Base-by-base conservation (phyloP, 1,284 basidiomycete species). In the Apiotrichum akiyoshidainum region DNA sequence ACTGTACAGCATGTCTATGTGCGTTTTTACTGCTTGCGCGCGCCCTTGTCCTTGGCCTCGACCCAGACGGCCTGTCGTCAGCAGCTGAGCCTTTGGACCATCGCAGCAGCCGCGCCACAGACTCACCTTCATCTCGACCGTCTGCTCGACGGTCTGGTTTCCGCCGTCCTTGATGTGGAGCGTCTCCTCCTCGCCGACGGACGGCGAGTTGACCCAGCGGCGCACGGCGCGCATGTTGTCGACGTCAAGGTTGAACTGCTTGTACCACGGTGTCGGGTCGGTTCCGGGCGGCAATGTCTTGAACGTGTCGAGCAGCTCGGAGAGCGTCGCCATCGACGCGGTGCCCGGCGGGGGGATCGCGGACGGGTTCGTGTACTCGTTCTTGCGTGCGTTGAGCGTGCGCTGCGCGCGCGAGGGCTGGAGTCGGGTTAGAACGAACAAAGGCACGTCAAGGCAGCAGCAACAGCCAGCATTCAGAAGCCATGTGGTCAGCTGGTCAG, bases 171-270 rank as follows among this genome's bases (percentile, higher is more conserved):
- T 81, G 31, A 83, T 79, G 19, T 76, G 79, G 63, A 81, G 80
- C 46, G 80, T 77, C 37, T 82, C 81, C 3, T 78, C 78, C 45
- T 81, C 81, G 41, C 83, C 81, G 9, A 88, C 80, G 69, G 85
- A 89, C 5, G 88, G 87, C 56, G 84, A 87, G 71, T 83, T 91
- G 65, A 92, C 83, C 74, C 82, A 84, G 50, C 80, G 77, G 34
- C 84, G 79, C 31, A 93, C 67, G 14, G 74, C 81, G 52, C 84
- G 81, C 55, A 92, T 69, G 58, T 80, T 83, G 21, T 77, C 78
- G 2, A 78, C 64, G 51, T 87, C 85, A 21, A 93, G 75, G 8
- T 80, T 83, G 72, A 86, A 87, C 66, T 81, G 80, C n/a, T 55
- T 57, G 56, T 73, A 76, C 33, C 75, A 22, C 11, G 57, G 14